These are phyloP conservation scores for Vachellia pachyceras DNA, from an alignment of 306 rosid genomes.

Conservation along the genomic window DNA sequence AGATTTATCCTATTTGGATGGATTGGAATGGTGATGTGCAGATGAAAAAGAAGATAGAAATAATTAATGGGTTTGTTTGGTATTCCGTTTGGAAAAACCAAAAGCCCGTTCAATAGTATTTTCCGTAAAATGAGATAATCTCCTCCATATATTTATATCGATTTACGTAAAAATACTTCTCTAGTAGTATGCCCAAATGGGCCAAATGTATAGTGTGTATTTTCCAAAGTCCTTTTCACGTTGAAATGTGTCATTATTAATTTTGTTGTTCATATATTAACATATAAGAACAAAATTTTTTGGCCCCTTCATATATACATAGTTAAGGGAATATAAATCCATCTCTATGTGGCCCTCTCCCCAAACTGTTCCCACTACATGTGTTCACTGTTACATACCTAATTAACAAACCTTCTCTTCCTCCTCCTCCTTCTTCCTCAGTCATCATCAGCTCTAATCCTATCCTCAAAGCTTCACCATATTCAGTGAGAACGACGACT, in stretches of 20 bases:
- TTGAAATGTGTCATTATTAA: constrained; percentile 42
- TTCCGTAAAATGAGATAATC: too few species aligned
- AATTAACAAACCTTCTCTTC: too few species aligned
- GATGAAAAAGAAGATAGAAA: neutral
- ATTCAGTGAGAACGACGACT: neutral
- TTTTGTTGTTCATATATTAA: constrained; percentile 41
- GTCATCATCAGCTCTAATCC: too few species aligned
- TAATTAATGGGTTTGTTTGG: too few species aligned
- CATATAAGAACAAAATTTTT: constrained; percentile 28
- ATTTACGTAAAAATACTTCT: too few species aligned
- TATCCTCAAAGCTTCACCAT: too few species aligned
- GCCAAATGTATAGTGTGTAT: too few species aligned
- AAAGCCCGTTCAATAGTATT: too few species aligned
- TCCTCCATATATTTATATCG: too few species aligned
- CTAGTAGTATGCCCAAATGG: too few species aligned
- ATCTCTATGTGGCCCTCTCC: constrained; percentile 54
- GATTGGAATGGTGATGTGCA: constrained; percentile 6
- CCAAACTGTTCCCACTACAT: neutral
- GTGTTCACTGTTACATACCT: neutral
- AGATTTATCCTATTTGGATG: constrained; percentile 38
- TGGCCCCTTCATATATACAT: constrained; percentile 27
- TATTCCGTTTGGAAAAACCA: too few species aligned
- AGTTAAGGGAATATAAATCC: constrained; percentile 43
- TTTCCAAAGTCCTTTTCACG: constrained; percentile 51
- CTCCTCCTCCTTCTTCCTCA: too few species aligned